A percentile compares a stretch with the other conserved stretches of the same genome.
Evolutionary conservation across 768 basidiomycete species (phyloP).

Genomic region (Trametes sanguinea): DNA sequence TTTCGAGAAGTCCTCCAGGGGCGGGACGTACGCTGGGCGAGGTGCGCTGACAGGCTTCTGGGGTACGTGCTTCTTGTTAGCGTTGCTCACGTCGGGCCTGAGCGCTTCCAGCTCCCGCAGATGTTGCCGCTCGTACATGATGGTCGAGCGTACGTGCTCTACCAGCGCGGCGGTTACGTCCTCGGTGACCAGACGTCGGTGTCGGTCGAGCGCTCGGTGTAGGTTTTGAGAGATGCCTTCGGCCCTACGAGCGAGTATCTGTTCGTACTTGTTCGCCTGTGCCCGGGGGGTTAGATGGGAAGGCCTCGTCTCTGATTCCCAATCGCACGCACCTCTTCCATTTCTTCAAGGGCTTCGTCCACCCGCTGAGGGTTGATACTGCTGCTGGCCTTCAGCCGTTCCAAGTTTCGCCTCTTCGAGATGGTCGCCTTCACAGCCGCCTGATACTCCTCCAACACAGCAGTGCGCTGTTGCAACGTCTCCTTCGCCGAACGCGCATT

Average conservation of each 20-base stretch:
- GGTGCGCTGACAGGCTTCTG: slow-evolving; percentile 52
- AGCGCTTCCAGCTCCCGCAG: slow-evolving; percentile 88
- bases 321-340: slow-evolving; percentile 72
- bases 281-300: slow-evolving; percentile 11
- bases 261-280: slow-evolving; percentile 90
- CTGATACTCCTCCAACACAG: slow-evolving; percentile 93
- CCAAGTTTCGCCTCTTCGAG: slow-evolving; percentile 89
- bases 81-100: slow-evolving; percentile 69
- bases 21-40: slow-evolving; percentile 60
- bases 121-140: slow-evolving; percentile 90
- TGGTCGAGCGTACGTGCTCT: slow-evolving; percentile 88
- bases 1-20: slow-evolving; percentile 60
- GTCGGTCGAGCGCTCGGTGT: slow-evolving; percentile 80
- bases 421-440: slow-evolving; percentile 91
- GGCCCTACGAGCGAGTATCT: slow-evolving; percentile 79
- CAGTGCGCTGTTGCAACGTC: slow-evolving; percentile 85
- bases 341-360: slow-evolving; percentile 88
- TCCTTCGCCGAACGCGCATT: slow-evolving; percentile 98
- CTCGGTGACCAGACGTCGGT: slow-evolving; percentile 85
- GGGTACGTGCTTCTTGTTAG: slow-evolving; percentile 59
- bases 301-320: background rate
- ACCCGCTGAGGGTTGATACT: slow-evolving; percentile 85
- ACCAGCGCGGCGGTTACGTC: slow-evolving; percentile 89
- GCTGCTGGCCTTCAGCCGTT: slow-evolving; percentile 81
- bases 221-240: slow-evolving; percentile 93